Base-by-base conservation (phyloP, 169 alveolate species). In the Plasmodium gonderi region DNA sequence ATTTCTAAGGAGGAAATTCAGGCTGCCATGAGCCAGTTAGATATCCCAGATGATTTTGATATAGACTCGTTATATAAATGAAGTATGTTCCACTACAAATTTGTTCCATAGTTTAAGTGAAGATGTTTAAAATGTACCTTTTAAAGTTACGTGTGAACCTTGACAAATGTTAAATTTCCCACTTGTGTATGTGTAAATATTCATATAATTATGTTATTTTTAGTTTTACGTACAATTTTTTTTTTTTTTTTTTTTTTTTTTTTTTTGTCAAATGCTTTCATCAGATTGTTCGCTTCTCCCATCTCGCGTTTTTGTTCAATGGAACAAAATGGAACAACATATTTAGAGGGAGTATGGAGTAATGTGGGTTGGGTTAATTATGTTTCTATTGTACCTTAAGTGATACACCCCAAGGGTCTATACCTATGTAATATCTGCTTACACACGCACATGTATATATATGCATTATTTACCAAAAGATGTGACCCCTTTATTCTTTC, bases 21-120 rank as follows among this genome's bases (percentile, higher is more conserved):
- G 67, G 76, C 85, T 6, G 93, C 93, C 45, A 51, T 87, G 33
- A 74, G 87, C n/a, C 93, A 87, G 69, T 45, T 87, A 42, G 89
- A 87, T 20, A 87, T 87, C 42, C 69, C 93, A 36, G 40, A 17
- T 7, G 93, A 87, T 31, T 87, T 87, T 65, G 93, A 87, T 49
- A 47, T 87, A 11, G 81, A 87, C 20, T 87, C 93, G 45, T 40
- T 87, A 33, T 87, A 14, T 36, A 44, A 85, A 77, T 72, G 45
- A 60, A 36, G n/a, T 5, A 36, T 36, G 33, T 8, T 12, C 36
- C 69, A 33, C 11, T 9, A 1, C 29, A 29, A 20, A 33, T 54
- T 9, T n/a, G n/a, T n/a, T n/a, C n/a, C n/a, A n/a, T n/a, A n/a
- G n/a, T n/a, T n/a, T n/a, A n/a, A n/a, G n/a, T n/a, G n/a, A n/a